Base-by-base conservation (phyloP, 306 rosid species). In the Sicyos edulis region DNA sequence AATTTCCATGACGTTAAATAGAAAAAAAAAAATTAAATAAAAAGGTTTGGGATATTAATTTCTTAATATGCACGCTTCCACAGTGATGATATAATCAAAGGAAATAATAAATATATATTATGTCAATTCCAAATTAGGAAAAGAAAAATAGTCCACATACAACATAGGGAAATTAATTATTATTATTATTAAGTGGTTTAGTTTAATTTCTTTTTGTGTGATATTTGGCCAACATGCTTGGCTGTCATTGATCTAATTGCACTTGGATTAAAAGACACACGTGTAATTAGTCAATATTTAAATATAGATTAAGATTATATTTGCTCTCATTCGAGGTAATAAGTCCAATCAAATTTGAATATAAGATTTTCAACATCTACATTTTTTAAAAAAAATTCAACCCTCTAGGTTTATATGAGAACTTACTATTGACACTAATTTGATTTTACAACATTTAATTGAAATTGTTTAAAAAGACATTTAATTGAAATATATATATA, bases 201-300 rank as follows among this genome's bases (percentile, higher is more conserved):
- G 13, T 66, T 44, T 20, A 12, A 10, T 6, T 44, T 20, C 3
- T 34, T 34, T 34, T 34, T 34, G 40, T 34, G 2, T 6, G 34
- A 32, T 66, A 44, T 66, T 1, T n/a, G 34, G 12, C 37, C 54
- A 66, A 66, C 72, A 12, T 45, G 54, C 55, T 66, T 66, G 45
- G 55, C 37, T 66, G 72, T 66, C 20, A 21, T 45, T 45, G 55
- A 45, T 54, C 12, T 65, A 19, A 65, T 40, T 66, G 24, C 10
- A 40, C 21, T n/a, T 22, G 16, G 67, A 61, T 64, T 64, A 13
- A 34, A 34, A 34, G 19, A 66, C 54, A 66, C 12, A 10, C 9
- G 10, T 37, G 2, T 65, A 20, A 66, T 20, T 21, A 20, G 45
- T 20, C 19, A 45, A 20, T 10, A 11, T 42, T 64, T 40, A 64